Conservation (phyloP, 768 basidiomycete genomes). For the Exidia glandulosa region DNA sequence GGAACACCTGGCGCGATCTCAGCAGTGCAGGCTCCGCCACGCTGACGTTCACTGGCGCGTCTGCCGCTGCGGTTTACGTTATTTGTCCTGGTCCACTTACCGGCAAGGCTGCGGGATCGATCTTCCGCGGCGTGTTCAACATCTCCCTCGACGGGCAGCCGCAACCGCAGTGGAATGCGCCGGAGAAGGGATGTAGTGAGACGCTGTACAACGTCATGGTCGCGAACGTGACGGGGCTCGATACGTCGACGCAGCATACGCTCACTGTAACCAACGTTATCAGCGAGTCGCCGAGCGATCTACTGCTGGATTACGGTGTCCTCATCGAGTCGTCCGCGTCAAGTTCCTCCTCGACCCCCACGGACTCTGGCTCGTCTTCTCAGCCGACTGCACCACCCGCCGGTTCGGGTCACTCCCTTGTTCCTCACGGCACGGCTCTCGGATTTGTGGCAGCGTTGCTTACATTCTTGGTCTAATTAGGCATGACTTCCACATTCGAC, state of each 20-base stretch:
- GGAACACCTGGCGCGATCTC: background rate
- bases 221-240: background rate
- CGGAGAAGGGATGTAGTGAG: background rate
- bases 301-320: background rate
- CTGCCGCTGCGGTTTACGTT: background rate
- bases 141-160: background rate
- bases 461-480: too few relatives aligned
- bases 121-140: background rate
- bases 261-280: background rate
- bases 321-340: too few relatives aligned
- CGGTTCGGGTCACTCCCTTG: too few relatives aligned
- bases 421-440: too few relatives aligned
- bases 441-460: too few relatives aligned
- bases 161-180: background rate
- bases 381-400: too few relatives aligned
- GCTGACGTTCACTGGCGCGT: background rate
- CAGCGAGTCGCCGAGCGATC: background rate
- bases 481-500: too few relatives aligned
- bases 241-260: background rate
- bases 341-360: too few relatives aligned
- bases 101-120: background rate
- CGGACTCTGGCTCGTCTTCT: too few relatives aligned
- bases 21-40: background rate
- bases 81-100: background rate
- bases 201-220: background rate